A percentile compares a stretch with the other conserved stretches of the same genome.
Conservation (phyloP, 768 basidiomycete genomes). For the Candolleomyces efflorescens region DNA sequence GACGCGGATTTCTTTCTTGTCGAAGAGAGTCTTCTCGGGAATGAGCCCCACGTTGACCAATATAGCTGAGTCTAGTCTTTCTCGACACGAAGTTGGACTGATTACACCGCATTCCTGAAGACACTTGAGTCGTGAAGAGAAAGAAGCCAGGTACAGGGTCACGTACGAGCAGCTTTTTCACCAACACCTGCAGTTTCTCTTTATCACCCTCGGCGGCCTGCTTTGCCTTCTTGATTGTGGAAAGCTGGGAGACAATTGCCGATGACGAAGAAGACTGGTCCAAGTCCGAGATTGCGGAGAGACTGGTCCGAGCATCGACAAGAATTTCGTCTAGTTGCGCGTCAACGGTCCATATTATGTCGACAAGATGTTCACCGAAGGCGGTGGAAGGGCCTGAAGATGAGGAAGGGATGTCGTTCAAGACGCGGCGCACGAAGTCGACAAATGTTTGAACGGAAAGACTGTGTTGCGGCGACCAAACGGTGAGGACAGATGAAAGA, state of each 20-base stretch:
- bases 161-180: constrained; percentile 61
- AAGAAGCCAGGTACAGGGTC: neutral
- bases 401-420: constrained; percentile 63
- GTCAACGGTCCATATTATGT: constrained; percentile 81
- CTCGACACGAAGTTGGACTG: constrained; percentile 58
- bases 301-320: constrained; percentile 44
- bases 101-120: constrained; percentile 56
- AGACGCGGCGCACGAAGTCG: constrained; percentile 60
- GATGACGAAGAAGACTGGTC: constrained; percentile 19
- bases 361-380: constrained; percentile 69
- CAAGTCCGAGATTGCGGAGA: constrained; percentile 32
- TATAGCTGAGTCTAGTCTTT: constrained; percentile 66
- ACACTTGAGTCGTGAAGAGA: constrained; percentile 4
- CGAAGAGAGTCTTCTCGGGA: constrained; percentile 58
- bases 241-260: constrained; percentile 15
- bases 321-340: constrained; percentile 69
- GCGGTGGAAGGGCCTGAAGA: constrained; percentile 50
- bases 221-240: constrained; percentile 45
- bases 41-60: constrained; percentile 65
- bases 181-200: constrained; percentile 49
- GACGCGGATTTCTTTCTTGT: constrained; percentile 78
- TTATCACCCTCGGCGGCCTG: constrained; percentile 61
- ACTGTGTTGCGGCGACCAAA: constrained; percentile 46
- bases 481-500: constrained; percentile 51
- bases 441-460: constrained; percentile 51